A percentile compares a stretch with the other conserved stretches of the same genome.
phyloP scores from a whole-genome alignment of 2,329 filamentous ascomycete genomes.

The Fusarium avenaceum region DNA sequence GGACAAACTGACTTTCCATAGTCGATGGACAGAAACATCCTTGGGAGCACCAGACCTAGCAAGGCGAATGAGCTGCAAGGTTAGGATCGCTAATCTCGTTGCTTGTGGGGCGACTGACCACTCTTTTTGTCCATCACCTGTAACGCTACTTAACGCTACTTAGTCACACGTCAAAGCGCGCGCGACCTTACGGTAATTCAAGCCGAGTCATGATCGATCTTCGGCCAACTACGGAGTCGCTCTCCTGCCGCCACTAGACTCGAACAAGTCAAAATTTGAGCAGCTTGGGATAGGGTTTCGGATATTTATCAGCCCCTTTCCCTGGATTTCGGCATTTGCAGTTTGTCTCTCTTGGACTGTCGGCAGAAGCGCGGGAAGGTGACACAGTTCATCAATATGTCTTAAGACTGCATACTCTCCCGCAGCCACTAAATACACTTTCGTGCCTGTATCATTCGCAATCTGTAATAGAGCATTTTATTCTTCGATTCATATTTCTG shows the following conservation, averaged over 20 bases:
- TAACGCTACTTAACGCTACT: neutral
- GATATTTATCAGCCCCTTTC: neutral
- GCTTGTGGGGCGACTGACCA: neutral
- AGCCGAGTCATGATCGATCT: neutral
- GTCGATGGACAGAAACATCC: neutral
- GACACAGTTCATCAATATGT: neutral
- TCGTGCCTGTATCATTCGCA: neutral
- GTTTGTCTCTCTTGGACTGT: neutral
- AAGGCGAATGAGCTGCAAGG: neutral
- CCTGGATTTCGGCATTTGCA: neutral
- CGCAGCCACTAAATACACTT: neutral
- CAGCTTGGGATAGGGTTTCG: neutral
- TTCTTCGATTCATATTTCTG: too few species aligned
- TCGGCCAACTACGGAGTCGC: neutral
- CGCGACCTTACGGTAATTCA: neutral
- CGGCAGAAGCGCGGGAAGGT: neutral
- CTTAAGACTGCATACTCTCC: neutral
- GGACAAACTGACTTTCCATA: neutral
- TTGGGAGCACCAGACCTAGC: neutral
- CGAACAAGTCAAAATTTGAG: neutral
- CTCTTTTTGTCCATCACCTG: neutral
- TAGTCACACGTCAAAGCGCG: neutral
- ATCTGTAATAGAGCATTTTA: neutral
- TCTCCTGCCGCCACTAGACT: neutral
- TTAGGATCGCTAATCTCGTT: neutral